A percentile compares a stretch with the other conserved stretches of the same genome.
phyloP scores from a whole-genome alignment of 441 rosid species.

The Daphne laureola region DNA sequence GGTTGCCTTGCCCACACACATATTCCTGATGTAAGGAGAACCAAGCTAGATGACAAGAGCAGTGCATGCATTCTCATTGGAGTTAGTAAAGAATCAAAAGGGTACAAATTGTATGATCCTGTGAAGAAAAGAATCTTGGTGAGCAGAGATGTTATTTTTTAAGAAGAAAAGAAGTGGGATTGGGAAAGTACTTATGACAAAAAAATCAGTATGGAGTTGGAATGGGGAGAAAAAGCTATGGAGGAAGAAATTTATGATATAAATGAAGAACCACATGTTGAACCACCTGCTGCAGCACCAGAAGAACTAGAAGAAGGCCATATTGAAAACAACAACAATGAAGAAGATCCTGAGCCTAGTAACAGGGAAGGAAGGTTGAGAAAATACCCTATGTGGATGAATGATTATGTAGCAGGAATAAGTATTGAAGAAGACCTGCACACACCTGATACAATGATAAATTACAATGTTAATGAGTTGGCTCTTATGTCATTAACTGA shows the following conservation, averaged over 20 bases:
- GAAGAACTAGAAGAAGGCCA: background rate
- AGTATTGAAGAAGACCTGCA: background rate
- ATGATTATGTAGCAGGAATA: background rate
- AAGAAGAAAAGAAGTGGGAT: background rate
- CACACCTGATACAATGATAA: too few species aligned
- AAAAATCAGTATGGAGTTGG: background rate
- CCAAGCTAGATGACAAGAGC: background rate
- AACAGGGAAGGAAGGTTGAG: background rate
- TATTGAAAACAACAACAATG: background rate
- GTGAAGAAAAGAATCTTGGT: background rate
- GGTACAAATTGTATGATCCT: background rate
- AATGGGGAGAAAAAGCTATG: too few species aligned
- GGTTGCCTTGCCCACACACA: background rate
- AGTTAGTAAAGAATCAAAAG: slow-evolving; percentile 1
- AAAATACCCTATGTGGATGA: background rate
- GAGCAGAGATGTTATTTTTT: background rate
- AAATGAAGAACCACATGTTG: background rate
- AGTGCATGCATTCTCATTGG: background rate
- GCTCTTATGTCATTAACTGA: background rate
- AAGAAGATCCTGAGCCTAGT: background rate
- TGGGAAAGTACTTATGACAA: background rate
- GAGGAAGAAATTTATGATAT: too few species aligned
- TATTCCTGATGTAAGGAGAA: background rate
- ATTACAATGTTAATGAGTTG: too few species aligned
- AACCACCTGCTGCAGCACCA: too few species aligned